Base-by-base conservation (phyloP, 2,329 filamentous ascomycete species). In the Trichoderma simmonsii region DNA sequence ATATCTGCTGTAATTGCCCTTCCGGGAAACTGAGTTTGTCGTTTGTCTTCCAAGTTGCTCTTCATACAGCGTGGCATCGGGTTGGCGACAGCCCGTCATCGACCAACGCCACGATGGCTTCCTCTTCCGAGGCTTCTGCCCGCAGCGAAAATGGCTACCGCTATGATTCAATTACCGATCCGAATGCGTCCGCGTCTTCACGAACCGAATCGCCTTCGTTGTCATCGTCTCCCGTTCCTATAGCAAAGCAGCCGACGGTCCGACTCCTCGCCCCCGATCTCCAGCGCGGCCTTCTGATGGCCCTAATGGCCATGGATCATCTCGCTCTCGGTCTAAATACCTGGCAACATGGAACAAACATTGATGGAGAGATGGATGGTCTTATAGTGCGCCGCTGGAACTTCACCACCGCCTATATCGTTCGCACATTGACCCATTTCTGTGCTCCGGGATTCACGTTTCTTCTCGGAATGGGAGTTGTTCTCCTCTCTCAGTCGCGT, bases 401-500 rank as follows among this genome's bases (percentile, higher is more conserved):
- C 70, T 77, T 76, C 0, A 76, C 80, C 0, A 73, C 79, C 5
- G 82, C 79, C 7, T 84, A 83, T 72, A 60, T 78, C n/a, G 76
- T 83, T 28, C 82, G 84, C 8, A 81, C 81, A 0, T 75, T 85
- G 4, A 83, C 83, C 0, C 84, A 86, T 26, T 79, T 85, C 7
- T 86, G 84, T 76, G 84, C 81, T 2, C 78, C 84, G 0, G 84
- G 84, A 8, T 85, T 86, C 73, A 82, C 81, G 0, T 82, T 86
- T 48, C 76, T 86, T n/a, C 77, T 86, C 4, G 84, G 84, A 28
- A 80, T 85, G 75, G 84, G 84, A 8, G 77, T 85, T 11, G 84
- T 82, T 0, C 85, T 84, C 73, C 82, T 86, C 14, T 80, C 83
- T 4, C 78, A 79, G n/a, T 84, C 84, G 30, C 80, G 84, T 5